phyloP scores from a whole-genome alignment of 2,329 filamentous ascomycete genomes.

The Neobulgaria alba region DNA sequence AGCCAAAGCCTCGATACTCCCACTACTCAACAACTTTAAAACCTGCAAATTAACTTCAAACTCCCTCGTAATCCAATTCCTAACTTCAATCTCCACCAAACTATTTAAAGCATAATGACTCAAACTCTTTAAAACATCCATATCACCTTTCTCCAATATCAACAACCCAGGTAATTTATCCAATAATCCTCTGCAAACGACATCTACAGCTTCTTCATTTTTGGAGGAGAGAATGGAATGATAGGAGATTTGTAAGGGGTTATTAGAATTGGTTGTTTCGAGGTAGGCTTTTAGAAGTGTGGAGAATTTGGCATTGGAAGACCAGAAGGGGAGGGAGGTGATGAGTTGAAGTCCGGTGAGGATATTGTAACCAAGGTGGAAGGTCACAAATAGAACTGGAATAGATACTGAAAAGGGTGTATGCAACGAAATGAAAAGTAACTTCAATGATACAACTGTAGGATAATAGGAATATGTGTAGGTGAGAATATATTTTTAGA shows the following conservation, averaged over 20 bases:
- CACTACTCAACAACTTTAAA: slow-evolving; percentile 44
- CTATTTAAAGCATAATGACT: slow-evolving; percentile 35
- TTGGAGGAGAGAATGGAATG: slow-evolving; percentile 37
- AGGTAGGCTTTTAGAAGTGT: slow-evolving; percentile 36
- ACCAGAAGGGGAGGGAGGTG: slow-evolving; percentile 42
- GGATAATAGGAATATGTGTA: too few relatives aligned
- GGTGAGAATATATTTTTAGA: too few relatives aligned
- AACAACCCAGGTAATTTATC: slow-evolving; percentile 40
- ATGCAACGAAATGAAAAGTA: too few relatives aligned
- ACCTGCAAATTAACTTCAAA: slow-evolving; percentile 39
- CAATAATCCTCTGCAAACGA: slow-evolving; percentile 37
- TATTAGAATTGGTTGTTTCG: slow-evolving; percentile 24
- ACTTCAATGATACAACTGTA: too few relatives aligned
- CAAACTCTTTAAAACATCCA: slow-evolving; percentile 37
- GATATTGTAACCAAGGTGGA: too few relatives aligned
- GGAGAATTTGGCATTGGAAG: slow-evolving; percentile 45
- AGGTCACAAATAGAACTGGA: too few relatives aligned
- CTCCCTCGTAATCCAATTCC: slow-evolving; percentile 33
- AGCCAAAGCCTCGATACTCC: slow-evolving; percentile 39
- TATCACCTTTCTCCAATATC: slow-evolving; percentile 40
- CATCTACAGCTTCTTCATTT: slow-evolving; percentile 37
- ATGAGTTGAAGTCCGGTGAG: slow-evolving; percentile 45
- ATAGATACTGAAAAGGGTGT: too few relatives aligned
- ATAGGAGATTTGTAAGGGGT: too few relatives aligned
- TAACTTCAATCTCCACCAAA: slow-evolving; percentile 27